These are phyloP conservation scores for Rhizophagus sp. DNA, from an alignment of 192 early-diverging fungal genomes.

Conservation along the genomic window DNA sequence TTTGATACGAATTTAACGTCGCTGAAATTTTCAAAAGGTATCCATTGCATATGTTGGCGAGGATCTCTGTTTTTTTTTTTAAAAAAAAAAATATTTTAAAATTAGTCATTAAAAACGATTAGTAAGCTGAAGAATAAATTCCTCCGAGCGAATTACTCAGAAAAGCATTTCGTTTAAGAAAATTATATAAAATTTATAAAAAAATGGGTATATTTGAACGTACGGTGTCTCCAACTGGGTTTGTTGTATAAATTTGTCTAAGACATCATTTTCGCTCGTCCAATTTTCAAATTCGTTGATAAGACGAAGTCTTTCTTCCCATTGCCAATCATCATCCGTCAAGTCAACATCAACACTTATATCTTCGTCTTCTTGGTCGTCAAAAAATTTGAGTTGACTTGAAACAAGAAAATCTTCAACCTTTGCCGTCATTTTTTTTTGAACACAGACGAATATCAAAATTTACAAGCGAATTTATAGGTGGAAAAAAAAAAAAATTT, in stretches of 20 bases:
- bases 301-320: constrained; percentile 27
- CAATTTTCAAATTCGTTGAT: constrained; percentile 30
- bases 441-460: not conserved
- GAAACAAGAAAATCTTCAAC: not conserved
- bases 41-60: constrained; percentile 26
- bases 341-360: not conserved
- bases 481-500: not conserved
- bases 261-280: constrained; percentile 10
- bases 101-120: not conserved
- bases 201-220: not conserved
- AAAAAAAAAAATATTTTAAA: not conserved
- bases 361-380: not conserved
- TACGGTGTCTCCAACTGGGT: constrained; percentile 24
- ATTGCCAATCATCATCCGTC: constrained; percentile 25
- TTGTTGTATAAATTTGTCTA: constrained; percentile 25
- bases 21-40: constrained; percentile 22
- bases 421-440: not conserved
- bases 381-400: not conserved
- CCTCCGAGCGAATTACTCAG: not conserved
- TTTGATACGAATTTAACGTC: constrained; percentile 23
- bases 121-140: not conserved
- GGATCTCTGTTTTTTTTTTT: not conserved
- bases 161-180: not conserved
- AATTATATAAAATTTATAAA: not conserved
- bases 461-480: not conserved